Percentiles rank a stretch among this genome's conserved stretches.
phyloP scores from a whole-genome alignment of 2,329 filamentous ascomycete species.

The Venturia nashicola region DNA sequence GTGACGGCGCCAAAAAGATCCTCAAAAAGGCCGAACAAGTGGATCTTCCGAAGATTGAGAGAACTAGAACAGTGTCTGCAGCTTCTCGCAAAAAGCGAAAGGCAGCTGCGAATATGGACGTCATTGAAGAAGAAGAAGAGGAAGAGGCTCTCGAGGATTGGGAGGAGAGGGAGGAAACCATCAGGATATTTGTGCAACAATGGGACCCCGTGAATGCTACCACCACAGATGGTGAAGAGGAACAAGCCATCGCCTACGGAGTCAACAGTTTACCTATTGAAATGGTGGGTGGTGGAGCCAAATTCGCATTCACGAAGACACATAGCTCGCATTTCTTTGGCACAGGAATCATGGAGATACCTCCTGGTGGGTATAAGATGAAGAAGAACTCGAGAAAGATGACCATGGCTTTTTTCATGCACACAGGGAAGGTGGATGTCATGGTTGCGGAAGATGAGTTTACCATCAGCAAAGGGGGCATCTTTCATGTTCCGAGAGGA shows the following conservation, averaged over 20 bases:
- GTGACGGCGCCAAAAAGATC: slow-evolving; percentile 59
- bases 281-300: slow-evolving; percentile 47
- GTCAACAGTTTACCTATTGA: slow-evolving; percentile 41
- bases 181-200: slow-evolving; percentile 50
- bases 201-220: slow-evolving; percentile 51
- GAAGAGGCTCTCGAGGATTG: slow-evolving; percentile 47
- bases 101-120: slow-evolving; percentile 12
- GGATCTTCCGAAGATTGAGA: slow-evolving; percentile 20
- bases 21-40: slow-evolving; percentile 63
- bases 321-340: slow-evolving; percentile 77
- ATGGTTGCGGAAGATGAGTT: slow-evolving; percentile 61
- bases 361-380: slow-evolving; percentile 70
- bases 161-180: slow-evolving; percentile 54
- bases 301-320: slow-evolving; percentile 83
- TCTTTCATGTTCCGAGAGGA: slow-evolving; percentile 90
- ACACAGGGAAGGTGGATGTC: slow-evolving; percentile 69
- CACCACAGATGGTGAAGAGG: slow-evolving; percentile 35
- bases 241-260: slow-evolving; percentile 47
- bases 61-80: not conserved
- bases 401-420: slow-evolving; percentile 94
- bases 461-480: slow-evolving; percentile 72
- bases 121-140: slow-evolving; percentile 41
- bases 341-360: slow-evolving; percentile 78
- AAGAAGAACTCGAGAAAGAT: slow-evolving; percentile 89
- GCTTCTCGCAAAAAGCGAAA: not conserved